Conservation (phyloP, 2,329 filamentous ascomycete species). For the Zymoseptoria crescenta region DNA sequence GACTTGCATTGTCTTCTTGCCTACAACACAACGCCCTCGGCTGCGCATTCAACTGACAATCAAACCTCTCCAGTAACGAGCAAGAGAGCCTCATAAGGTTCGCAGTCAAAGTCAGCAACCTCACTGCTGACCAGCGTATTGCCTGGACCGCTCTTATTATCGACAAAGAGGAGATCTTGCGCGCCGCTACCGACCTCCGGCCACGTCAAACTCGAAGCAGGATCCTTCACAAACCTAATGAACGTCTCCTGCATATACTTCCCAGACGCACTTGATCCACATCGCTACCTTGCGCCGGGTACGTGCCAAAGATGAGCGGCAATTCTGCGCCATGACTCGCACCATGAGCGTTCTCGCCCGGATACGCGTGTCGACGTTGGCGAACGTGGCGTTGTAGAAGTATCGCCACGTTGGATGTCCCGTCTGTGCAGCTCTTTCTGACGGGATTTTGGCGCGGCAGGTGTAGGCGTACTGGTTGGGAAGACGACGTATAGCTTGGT, state of each 20-base stretch:
- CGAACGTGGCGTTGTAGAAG: slow-evolving; percentile 1
- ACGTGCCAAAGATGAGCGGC: background rate
- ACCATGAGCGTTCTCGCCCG: background rate
- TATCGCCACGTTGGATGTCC: background rate
- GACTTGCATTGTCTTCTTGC: no score
- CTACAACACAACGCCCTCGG: no score
- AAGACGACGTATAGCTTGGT: background rate
- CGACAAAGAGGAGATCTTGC: background rate
- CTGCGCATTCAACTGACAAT: no score
- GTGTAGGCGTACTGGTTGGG: background rate
- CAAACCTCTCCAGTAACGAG: background rate
- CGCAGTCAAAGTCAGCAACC: background rate
- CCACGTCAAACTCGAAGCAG: background rate
- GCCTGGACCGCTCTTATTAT: background rate
- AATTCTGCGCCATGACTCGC: background rate
- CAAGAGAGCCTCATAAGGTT: background rate
- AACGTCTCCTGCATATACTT: background rate
- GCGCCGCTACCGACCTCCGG: background rate
- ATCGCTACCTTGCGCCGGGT: slow-evolving; percentile 31
- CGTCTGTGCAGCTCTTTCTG: background rate
- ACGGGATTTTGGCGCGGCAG: background rate
- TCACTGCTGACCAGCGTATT: background rate
- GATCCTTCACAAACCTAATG: background rate
- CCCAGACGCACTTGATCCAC: background rate
- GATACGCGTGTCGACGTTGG: background rate